Evolutionary conservation across 2,329 filamentous ascomycete genomes (phyloP).

Genomic region (Fusarium sp.): DNA sequence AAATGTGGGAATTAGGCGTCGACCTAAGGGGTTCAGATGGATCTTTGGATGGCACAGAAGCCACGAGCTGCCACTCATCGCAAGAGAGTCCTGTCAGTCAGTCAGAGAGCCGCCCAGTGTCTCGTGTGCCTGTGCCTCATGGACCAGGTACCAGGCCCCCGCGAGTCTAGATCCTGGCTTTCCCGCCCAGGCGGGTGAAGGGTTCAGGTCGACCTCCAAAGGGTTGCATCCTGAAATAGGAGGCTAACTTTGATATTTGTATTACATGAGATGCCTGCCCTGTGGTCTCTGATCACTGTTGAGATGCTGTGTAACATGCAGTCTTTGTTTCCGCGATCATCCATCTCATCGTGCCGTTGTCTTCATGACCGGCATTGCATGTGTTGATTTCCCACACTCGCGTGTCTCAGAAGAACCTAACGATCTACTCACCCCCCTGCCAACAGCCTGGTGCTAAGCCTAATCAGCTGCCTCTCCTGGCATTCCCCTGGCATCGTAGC

Average conservation of each 20-base stretch:
- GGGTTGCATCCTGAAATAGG: conserved; percentile 10
- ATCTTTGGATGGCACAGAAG: conserved; percentile 13
- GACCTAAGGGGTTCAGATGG: conserved; percentile 11
- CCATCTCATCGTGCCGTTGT: background rate
- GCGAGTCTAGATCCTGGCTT: conserved; percentile 19
- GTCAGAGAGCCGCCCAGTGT: background rate
- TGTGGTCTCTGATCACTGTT: background rate
- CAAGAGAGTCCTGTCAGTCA: conserved; percentile 1
- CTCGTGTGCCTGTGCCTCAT: conserved; percentile 4
- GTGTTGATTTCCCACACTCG: background rate
- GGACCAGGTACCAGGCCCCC: background rate
- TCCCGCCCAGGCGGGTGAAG: background rate
- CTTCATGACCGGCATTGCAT: background rate
- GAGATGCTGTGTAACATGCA: background rate
- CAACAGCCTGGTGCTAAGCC: background rate
- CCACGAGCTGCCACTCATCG: conserved; percentile 11
- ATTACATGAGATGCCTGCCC: background rate
- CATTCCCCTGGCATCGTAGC: conserved; percentile 12
- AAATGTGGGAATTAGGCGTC: conserved; percentile 21
- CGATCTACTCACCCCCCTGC: conserved; percentile 3
- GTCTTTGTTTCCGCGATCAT: background rate
- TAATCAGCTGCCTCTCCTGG: conserved; percentile 24
- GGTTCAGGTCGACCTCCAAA: background rate
- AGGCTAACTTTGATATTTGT: background rate
- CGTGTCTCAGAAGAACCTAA: background rate